A percentile compares a stretch with the other conserved stretches of the same genome.
Evolutionary conservation across 208 protist species (phyloP).

Genomic region (Wallacemonas collosoma): DNA sequence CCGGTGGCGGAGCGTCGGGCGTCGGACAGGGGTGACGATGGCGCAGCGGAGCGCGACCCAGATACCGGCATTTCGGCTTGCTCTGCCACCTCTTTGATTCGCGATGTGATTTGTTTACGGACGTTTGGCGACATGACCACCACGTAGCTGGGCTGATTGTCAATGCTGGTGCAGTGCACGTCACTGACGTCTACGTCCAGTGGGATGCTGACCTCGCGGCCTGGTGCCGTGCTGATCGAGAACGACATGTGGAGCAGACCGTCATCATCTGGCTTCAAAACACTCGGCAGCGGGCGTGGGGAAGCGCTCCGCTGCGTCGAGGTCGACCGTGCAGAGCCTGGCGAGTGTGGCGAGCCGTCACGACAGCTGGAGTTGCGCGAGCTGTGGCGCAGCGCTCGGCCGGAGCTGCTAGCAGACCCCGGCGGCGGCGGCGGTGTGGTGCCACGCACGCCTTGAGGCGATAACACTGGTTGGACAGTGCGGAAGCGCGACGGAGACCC

Average conservation of each 20-base stretch:
- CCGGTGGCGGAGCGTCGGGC: slow-evolving; percentile 6
- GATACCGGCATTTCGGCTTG: slow-evolving; percentile 12
- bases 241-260: slow-evolving; percentile 79
- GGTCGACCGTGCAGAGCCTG: slow-evolving; percentile 27
- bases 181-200: slow-evolving; percentile 76
- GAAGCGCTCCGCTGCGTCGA: slow-evolving; percentile 31
- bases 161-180: slow-evolving; percentile 74
- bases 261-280: slow-evolving; percentile 42
- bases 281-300: slow-evolving; percentile 20
- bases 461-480: slow-evolving; percentile 32
- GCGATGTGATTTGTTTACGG: slow-evolving; percentile 55
- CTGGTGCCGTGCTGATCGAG: slow-evolving; percentile 55
- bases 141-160: slow-evolving; percentile 76
- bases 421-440: slow-evolving; percentile 23
- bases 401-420: slow-evolving; percentile 6
- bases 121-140: slow-evolving; percentile 78
- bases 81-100: slow-evolving; percentile 62
- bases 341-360: slow-evolving; percentile 21
- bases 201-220: slow-evolving; percentile 62
- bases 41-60: slow-evolving; percentile 2
- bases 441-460: slow-evolving; percentile 17
- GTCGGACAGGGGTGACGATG: slow-evolving; percentile 3
- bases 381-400: neutral
- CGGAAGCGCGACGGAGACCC: slow-evolving; percentile 60
- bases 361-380: slow-evolving; percentile 14